Base-by-base conservation (phyloP, 805 yeast species). In the Hanseniaspora guilliermondii region DNA sequence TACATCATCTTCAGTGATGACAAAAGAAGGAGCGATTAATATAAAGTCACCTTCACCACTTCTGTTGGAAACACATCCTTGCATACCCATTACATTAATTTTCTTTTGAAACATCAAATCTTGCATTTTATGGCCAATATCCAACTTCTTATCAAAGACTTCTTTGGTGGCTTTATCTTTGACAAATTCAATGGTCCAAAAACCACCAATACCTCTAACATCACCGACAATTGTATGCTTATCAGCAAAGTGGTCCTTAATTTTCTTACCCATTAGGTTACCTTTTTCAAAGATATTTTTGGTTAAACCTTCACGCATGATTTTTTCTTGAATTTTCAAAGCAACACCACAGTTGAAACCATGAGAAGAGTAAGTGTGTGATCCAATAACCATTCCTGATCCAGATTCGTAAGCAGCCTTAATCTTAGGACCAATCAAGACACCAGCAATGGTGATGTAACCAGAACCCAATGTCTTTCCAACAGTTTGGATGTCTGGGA, bases 181-280 rank as follows among this genome's bases (percentile, higher is more conserved):
- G 56, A 78, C 83, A 50, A 78, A 68, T 65, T 80, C 85, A 49
- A 80, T 61, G 4, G 79, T 69, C 74, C 81, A 71, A 65, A 80
- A 80, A 39, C 78, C 76, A 57, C 84, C 85, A 56, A 77, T 68
- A 55, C 85, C 85, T 66, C 85, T 73, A 44, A 80, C 74, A 59
- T 80, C 80, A 56, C 83, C 85, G 21, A 72, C 78, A 52, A 73
- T 68, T 49, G 65, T 65, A 49, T 68, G 68, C 45, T 67, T 66
- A 7, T 58, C 47, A 14, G 60, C 52, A 27, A 74, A 59, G 41
- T 65, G 63, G 40, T 65, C 65, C 55, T 65, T 64, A 46, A 77
- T 64, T 58, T 63, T 65, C 27, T 60, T 60, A 57, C 71, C 77
- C 60, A 77, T 58, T 56, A 72, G 64, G 50, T 61, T 68, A 57